Evolutionary conservation across 2,329 filamentous ascomycete genomes (phyloP), one percentile per base, ranked within the genome.

Genomic region (Aspergillus glaucus): DNA sequence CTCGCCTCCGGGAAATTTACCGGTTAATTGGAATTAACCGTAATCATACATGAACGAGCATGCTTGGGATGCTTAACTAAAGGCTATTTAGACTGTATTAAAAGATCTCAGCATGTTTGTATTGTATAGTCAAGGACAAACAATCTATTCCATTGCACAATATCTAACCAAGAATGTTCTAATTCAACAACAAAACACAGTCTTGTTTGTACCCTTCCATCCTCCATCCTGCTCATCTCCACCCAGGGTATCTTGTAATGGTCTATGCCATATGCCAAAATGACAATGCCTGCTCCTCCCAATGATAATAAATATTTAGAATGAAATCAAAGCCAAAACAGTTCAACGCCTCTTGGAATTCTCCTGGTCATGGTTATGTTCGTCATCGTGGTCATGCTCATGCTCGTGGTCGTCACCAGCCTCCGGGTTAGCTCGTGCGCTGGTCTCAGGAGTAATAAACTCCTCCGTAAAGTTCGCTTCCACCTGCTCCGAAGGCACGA

Each of bases 381-480:
- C 65, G 55, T 75, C 62, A 47, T 68, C 59, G 50, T 66, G 55
- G 5, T 44, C 43, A 37, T 55, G 54, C 12, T 44, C 47, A 42
- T 72, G 62, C 15, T 47, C 36, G 19, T 49, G 30, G 26, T 46
- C 49, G 24, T 64, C 65, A 45, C 79, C 74, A 17, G 76, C 73
- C 56, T 86, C 80, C 2, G 81, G 78, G 57, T 75, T 82, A 37
- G 70, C 73, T 58, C 72, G 71, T 12, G 76, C 72, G 58, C 77
- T 82, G 8, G 86, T 73, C 54, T 86, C 79, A 2, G 80, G 79
- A 2, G 78, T 70, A 53, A 91, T 87, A 60, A 90, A 91, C 67
- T 97, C 90, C 64, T 95, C 87, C 52, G 87, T 84, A 60, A 85
- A 79, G 37, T 40, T 19, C 48, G 79, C 76, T 26, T 74, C 68